Evolutionary conservation across 345 rosid species (phyloP), one percentile per base, ranked within the genome.

Genomic region (Camelina hispida): DNA sequence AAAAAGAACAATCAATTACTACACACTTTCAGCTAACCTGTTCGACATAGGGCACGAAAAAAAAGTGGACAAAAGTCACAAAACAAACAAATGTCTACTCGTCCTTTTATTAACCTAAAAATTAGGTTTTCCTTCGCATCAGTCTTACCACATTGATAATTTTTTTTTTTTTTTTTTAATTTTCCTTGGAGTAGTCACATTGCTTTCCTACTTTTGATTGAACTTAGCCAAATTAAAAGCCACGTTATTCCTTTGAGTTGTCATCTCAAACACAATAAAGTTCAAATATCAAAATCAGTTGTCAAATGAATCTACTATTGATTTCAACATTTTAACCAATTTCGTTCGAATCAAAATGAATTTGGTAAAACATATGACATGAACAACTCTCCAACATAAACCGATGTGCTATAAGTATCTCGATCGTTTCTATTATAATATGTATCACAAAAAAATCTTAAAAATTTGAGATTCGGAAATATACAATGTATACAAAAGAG

Each of bases 101-200:
- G 17, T 67, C 62, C 28, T 65, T 64, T 9, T 53, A 53, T 66
- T 71, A 52, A 52, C 79, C 57, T 68, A 75, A 61, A 68, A 40
- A 30, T 52, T 75, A 75, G 74, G 74, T 75, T 68, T 68, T 50
- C 55, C 35, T 58, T 68, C 73, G 68, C 73, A 75, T 75, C 73
- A 60, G 74, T 60, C 63, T 60, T 60, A 51, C 68, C 37, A 68
- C 42, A 60, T 68, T 68, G 62, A 60, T 62, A 43, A 76, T 23
- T 51, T 48, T 18, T 57, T 30, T 35, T 61, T 23, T 51, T 48
- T 18, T 57, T 30, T 35, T 61, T 23, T 38, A 17, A 25, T 34
- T 34, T 68, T 7, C 11, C 28, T 23, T 51, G 17, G 56, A 37
- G 35, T 5, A 76, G 75, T 44, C 71, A 70, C 75, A 63, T 69